Base-by-base conservation (phyloP, 129 eudicot genomes). In the Centrapalus pauciflorus region DNA sequence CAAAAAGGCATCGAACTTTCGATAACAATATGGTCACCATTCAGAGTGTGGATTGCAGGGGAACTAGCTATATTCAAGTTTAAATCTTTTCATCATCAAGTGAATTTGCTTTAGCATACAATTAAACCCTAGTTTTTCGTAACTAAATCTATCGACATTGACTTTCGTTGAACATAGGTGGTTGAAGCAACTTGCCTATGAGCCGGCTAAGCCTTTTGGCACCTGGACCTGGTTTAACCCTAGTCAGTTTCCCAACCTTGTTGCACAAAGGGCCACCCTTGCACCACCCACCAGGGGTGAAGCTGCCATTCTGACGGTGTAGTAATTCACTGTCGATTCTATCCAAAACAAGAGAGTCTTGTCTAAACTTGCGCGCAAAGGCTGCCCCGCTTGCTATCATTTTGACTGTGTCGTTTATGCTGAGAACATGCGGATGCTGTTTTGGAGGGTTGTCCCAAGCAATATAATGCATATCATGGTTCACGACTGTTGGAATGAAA, bases 271-370 rank as follows among this genome's bases (percentile, higher is more conserved):
- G 89, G 26, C 65, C 77, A 12, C 95, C 91, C 6, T 76, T 64
- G 52, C 98, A 93, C 98, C 98, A 93, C 11, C 95, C 91, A 12
- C 98, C 98, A 0, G 95, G 98, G 5, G 95, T 88, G 56, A 93
- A 85, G 27, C 82, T 88, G 35, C 86, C 90, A 28, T 85, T 88
- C 72, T 19, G 41, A 27, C 96, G 77, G 55, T 83, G 77, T 10
- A 91, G 86, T 3, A 87, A 40, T 66, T 83, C 91, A 26, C 12
- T 19, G 69, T 92, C 96, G 29, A 92, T 88, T 30, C 43, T 64
- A 71, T 88, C 96, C 83, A 88, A 63, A 50, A 83, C 85, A 9
- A 74, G 81, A 26, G 70, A 80, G 29, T 87, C 74, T 33, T 55
- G 83, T 74, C 64, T 81, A 77, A 91, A 91, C 43, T 91, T 91